Evolutionary conservation across 1,139 yeast species (phyloP), one percentile per base, ranked within the genome.

Genomic region (Candida glucosophila): DNA sequence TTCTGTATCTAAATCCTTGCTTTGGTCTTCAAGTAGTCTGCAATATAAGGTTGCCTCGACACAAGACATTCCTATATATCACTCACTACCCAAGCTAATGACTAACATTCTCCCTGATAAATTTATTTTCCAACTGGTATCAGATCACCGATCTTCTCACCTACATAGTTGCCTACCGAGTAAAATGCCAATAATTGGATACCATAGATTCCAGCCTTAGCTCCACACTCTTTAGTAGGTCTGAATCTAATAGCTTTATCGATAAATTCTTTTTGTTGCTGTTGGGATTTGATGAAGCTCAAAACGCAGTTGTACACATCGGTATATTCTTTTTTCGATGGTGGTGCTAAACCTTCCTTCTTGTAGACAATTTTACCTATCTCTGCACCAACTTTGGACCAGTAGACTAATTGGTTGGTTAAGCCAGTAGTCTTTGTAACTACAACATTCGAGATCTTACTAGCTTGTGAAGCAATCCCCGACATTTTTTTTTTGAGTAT

Each of bases 281-380:
- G 43, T 23, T 66, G 55, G 26, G 58, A 49, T 42, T 58, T 49
- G 35, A 61, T 29, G 38, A 55, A 53, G 36, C 60, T 59, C 37
- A 57, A 47, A 19, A 59, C 63, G 28, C 49, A 45, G 37, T 73
- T 65, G 68, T 81, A 86, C 24, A 81, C 85, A 41, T 73, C 63
- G 64, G 82, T 79, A 66, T 90, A 71, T 55, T 86, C 88, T 35
- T 75, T 72, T 33, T 68, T 49, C 23, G 86, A 55, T 47, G 98
- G 98, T 40, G 97, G 97, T 36, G 93, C 83, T 47, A 90, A 67
- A 37, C 88, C 93, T 66, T 90, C 98, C 58, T 81, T 79, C 50
- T 78, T 64, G 72, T 86, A 88, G 36, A 90, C 82, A 54, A 81
- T 81, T 65, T 88, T 90, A 34, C 86, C 82, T 42, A 90, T 59